A percentile compares a stretch with the other conserved stretches of the same genome.
phyloP scores from a whole-genome alignment of 1,139 yeast genomes.

The Scheffersomyces titani region DNA sequence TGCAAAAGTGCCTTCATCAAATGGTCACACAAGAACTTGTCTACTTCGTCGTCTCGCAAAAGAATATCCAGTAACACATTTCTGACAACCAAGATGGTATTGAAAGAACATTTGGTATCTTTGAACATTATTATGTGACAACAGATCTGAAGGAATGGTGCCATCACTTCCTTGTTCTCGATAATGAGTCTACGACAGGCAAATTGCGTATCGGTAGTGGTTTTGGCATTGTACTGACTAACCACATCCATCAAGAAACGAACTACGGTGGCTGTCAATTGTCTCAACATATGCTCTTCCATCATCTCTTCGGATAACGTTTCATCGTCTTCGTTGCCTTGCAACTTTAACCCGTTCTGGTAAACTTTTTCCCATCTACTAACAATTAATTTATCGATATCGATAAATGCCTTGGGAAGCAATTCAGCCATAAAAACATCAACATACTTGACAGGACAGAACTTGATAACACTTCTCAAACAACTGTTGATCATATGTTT shows the following conservation, averaged over 20 bases:
- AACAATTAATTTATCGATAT: conserved; percentile 69
- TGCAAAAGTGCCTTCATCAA: conserved; percentile 48
- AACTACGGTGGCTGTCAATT: conserved; percentile 91
- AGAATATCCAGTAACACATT: conserved; percentile 67
- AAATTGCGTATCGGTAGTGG: conserved; percentile 56
- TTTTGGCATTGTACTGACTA: conserved; percentile 62
- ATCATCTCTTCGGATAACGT: conserved; percentile 96
- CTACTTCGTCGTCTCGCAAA: conserved; percentile 73
- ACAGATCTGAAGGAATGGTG: conserved; percentile 74
- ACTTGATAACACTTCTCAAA: conserved; percentile 79
- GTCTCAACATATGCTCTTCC: conserved; percentile 93
- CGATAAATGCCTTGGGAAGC: conserved; percentile 71
- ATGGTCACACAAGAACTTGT: conserved; percentile 67
- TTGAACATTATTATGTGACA: conserved; percentile 78
- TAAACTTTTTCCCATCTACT: conserved; percentile 76
- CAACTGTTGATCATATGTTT: conserved; percentile 92
- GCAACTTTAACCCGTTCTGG: conserved; percentile 67
- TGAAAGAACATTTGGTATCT: conserved; percentile 91
- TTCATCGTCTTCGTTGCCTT: conserved; percentile 74
- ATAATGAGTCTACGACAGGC: conserved; percentile 68
- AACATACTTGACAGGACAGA: conserved; percentile 77
- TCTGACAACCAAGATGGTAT: conserved; percentile 78
- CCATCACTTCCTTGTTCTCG: conserved; percentile 65
- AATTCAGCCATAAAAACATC: conserved; percentile 73
- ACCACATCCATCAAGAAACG: conserved; percentile 84